Evolutionary conservation across 768 basidiomycete species (phyloP), one percentile per base, ranked within the genome.

Genomic region (Suillus subaureus): DNA sequence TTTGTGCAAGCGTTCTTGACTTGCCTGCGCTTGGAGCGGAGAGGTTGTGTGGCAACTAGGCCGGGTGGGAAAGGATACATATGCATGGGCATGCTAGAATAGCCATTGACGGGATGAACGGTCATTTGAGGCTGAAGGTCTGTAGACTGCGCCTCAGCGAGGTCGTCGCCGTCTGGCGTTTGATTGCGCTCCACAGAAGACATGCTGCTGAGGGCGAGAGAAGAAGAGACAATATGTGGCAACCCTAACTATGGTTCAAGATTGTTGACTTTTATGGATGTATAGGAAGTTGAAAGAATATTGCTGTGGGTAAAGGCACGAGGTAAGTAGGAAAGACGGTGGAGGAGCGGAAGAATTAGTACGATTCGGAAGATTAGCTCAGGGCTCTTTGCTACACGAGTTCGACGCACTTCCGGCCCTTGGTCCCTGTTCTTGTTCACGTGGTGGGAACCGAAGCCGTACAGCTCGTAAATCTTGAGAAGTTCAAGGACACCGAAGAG

Each of bases 1-100:
- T 92, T 92, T 39, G 92, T 94, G 78, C 93, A 94, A 61, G 93
- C 93, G 69, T 93, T 94, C 84, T 94, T 94, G 81, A 94, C 93
- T 72, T 94, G 93, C 62, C 89, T 83, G 69, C 93, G 91, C 78
- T 94, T 94, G 45, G 90, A 82, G 69, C 89, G 89, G 66, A 84
- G 81, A 28, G 84, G 81, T 68, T 84, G 82, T 64, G 79, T 69
- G 65, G 83, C 71, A 71, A 78, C 72, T 75, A 81, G 69, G 67
- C 82, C 81, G 45, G 83, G 79, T 62, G 86, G 80, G 79, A 89
- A 87, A 58, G 88, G 86, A 77, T 89, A 91, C 82, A 91, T 88
- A 75, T 89, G 89, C 83, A 88, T 85, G 43, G 83, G 85, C 77
- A 86, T 80, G 70, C 79, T 78, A 28, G 82, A 81, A 75, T 85